Percentiles rank a stretch among this genome's conserved stretches.
Conservation (phyloP, 345 rosid genomes). For the Capsella bursapastoris region DNA sequence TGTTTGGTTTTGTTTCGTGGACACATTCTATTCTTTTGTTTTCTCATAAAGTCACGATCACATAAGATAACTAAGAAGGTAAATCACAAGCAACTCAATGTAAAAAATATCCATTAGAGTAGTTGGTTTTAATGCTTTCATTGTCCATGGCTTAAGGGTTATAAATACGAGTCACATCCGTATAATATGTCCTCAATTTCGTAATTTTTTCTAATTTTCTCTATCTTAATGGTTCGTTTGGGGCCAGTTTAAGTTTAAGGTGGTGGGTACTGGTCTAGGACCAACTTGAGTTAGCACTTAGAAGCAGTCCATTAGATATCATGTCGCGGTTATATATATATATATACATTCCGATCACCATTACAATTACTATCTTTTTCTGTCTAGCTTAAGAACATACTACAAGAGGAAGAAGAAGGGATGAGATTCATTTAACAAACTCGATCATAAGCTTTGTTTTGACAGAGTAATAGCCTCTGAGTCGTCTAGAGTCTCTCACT, state of each 20-base stretch:
- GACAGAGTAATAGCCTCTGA: background rate
- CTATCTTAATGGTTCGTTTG: background rate
- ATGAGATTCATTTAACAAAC: background rate
- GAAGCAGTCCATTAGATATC: background rate
- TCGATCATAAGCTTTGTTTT: too few relatives aligned
- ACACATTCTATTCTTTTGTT: background rate
- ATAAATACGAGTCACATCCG: background rate
- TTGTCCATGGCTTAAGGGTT: background rate
- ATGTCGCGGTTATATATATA: background rate
- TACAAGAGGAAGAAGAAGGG: background rate
- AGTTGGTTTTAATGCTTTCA: background rate
- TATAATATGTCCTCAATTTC: background rate
- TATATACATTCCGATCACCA: background rate
- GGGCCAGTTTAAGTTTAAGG: background rate
- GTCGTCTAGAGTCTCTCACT: background rate
- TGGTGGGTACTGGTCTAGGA: background rate
- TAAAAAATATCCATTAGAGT: background rate
- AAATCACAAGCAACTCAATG: too few relatives aligned
- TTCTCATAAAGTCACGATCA: background rate
- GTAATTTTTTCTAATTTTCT: background rate
- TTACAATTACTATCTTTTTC: background rate
- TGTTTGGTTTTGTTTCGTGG: background rate
- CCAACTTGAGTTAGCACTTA: background rate
- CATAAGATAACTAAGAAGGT: too few relatives aligned
- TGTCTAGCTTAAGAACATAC: background rate